phyloP scores from a whole-genome alignment of 805 yeast genomes.

The Monosporozyma servazzii region DNA sequence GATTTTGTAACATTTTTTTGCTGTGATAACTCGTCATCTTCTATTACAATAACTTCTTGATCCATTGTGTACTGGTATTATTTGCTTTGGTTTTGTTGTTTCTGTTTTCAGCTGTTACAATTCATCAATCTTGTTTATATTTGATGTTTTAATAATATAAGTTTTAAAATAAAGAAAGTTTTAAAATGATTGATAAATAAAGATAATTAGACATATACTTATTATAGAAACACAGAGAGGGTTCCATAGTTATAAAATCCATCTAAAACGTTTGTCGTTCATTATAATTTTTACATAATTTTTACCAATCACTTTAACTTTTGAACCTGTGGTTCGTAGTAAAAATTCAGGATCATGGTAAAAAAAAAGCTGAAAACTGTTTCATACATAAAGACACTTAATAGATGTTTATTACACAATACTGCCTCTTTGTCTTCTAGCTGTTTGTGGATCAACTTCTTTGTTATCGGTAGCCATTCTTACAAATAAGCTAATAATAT shows the following conservation, averaged over 20 bases:
- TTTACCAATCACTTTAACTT: no score
- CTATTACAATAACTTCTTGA: constrained; percentile 2
- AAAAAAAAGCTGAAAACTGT: no score
- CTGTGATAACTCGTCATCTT: neutral
- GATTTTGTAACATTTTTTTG: neutral
- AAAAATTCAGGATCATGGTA: neutral
- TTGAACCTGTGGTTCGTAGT: no score
- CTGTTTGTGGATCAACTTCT: constrained; percentile 74
- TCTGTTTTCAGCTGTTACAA: no score
- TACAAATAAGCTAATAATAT: constrained; percentile 74
- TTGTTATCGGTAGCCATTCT: constrained; percentile 49
- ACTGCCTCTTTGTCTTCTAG: constrained; percentile 82
- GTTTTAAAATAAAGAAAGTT: neutral
- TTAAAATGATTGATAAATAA: neutral
- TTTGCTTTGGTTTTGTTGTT: neutral
- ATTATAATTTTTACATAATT: no score
- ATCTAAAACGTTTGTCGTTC: no score
- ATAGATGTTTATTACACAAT: constrained; percentile 6
- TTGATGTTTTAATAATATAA: no score
- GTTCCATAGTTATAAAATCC: no score
- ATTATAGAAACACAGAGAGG: neutral
- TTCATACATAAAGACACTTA: no score
- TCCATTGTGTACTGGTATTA: neutral
- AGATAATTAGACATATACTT: neutral
- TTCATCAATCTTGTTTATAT: neutral